Evolutionary conservation across 202 grass and related monocot species (phyloP), one percentile per base, ranked within the genome.

Genomic region (Miscanthus sacchariflorus): DNA sequence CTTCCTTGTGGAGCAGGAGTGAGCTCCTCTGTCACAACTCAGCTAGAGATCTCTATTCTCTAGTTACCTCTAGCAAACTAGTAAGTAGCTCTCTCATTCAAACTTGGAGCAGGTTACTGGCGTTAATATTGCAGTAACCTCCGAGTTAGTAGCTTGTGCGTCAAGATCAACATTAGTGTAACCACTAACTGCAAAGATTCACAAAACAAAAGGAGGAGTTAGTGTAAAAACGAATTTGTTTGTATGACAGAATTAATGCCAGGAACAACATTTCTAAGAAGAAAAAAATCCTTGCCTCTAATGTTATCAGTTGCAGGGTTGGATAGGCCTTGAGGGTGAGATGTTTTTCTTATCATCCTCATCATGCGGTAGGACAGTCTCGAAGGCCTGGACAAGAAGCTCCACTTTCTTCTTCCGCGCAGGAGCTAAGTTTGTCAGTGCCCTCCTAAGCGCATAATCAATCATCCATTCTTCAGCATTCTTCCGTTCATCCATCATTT

Each of bases 401-500:
- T 93, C 92, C 33, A 99, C 97, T 77, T 99, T 99, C 91, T 91
- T 99, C 76, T 93, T 95, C 24, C 90, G 79, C 35, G 81, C 97
- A 30, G 91, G 93, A 18, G 91, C 88, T 75, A 99, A 87, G 68
- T 93, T 93, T 35, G 86, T 92, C 52, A 99, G 81, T 2, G 84
- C 91, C 75, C 86, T 80, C 46, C 84, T 82, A 88, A 99, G 94
- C 4, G 94, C 94, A 70, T 90, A 92, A 83, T 99, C 97, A 33
- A 96, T 91, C 97, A 99, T 91, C 89, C 90, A 99, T 80, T 94
- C 93, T 74, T 99, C 97, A 3, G 97, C 89, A 81, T 95, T 99
- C 84, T 96, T 99, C 23, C 97, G 91, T 24, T 96, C 97, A 71
- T 95, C 94, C 58, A 94, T 82, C 30, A 88, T 85, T 64, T 96